Evolutionary conservation across 106 monocot species (phyloP).

Genomic region (Dendrobium nobile): DNA sequence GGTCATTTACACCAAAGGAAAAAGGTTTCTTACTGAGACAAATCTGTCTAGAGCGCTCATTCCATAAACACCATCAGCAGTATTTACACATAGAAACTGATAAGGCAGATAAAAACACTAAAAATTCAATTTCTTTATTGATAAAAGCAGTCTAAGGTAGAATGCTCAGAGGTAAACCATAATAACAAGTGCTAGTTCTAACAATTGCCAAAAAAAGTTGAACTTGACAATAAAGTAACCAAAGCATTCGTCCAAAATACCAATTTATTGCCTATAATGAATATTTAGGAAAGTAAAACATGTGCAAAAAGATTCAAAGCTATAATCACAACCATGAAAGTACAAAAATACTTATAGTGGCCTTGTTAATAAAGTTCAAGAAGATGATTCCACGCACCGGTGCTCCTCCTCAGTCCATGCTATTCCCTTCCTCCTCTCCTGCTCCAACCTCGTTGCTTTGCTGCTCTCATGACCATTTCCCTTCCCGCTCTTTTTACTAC

Average conservation of each 20-base stretch:
- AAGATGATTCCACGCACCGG: slow-evolving; percentile 37
- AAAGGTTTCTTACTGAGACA: not conserved
- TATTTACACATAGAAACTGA: not conserved
- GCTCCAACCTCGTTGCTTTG: slow-evolving; percentile 60
- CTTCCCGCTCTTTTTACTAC: slow-evolving; percentile 26
- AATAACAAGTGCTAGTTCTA: not conserved
- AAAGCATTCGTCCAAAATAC: not conserved
- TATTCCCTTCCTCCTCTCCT: slow-evolving; percentile 80
- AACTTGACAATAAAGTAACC: not conserved
- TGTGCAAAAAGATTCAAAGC: not conserved
- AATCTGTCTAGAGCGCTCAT: not conserved
- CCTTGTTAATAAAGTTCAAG: not conserved
- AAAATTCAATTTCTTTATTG: not conserved
- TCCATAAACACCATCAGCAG: not conserved
- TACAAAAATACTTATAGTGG: not conserved
- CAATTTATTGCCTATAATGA: not conserved
- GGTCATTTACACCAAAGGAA: too few species aligned
- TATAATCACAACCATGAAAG: not conserved
- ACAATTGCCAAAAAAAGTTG: not conserved
- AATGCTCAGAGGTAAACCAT: not conserved
- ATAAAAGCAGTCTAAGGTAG: not conserved
- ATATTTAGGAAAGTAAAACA: not conserved
- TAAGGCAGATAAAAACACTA: not conserved
- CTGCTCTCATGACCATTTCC: slow-evolving; percentile 34
- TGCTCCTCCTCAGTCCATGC: slow-evolving; percentile 98